These are phyloP conservation scores for Globisporangium abappressorium DNA, from an alignment of 352 stramenopile genomes.

Conservation along the genomic window DNA sequence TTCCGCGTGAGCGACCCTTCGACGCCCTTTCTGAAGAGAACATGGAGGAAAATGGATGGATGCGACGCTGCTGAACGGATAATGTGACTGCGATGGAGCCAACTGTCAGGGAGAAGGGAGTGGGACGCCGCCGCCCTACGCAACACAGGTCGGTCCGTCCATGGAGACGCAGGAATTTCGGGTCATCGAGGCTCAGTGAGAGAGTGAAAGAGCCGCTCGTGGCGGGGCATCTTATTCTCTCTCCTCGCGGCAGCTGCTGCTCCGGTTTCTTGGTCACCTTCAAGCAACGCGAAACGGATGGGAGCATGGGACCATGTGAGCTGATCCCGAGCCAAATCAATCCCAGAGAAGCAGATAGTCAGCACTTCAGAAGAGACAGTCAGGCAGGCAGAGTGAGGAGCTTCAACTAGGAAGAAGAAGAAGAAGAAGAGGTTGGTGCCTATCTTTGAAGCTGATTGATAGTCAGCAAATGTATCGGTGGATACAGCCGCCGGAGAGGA, in stretches of 20 bases:
- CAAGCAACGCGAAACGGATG: background rate
- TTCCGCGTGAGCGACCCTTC: background rate
- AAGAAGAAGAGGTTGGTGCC: background rate
- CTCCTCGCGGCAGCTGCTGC: background rate
- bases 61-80: background rate
- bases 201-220: background rate
- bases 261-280: background rate
- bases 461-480: background rate
- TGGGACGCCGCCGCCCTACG: background rate
- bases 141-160: background rate
- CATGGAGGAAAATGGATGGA: background rate
- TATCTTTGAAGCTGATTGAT: background rate
- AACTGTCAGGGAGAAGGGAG: background rate
- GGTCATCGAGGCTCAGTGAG: background rate
- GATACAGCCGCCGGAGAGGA: background rate
- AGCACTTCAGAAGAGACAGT: conserved; percentile 12
- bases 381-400: background rate
- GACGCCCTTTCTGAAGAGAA: background rate
- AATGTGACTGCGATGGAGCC: too few species aligned
- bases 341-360: conserved; percentile 5
- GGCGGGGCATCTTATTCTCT: background rate
- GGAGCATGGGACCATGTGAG: background rate
- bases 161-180: background rate
- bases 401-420: background rate
- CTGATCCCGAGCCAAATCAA: background rate